phyloP scores from a whole-genome alignment of 2,329 filamentous ascomycete genomes.

The Exophiala lecanii-corni region DNA sequence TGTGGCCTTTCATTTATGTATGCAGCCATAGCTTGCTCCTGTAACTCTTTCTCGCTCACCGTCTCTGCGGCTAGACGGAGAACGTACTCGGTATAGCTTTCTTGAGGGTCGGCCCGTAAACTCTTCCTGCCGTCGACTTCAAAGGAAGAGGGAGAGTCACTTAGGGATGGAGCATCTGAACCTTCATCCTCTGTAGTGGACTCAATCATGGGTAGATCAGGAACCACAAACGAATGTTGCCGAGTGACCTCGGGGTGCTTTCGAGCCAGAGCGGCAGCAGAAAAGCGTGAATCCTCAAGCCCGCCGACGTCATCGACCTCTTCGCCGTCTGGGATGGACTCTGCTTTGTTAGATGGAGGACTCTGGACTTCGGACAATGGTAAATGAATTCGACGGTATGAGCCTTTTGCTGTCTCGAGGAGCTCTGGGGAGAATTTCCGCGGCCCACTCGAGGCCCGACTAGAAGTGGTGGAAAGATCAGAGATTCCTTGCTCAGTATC shows the following conservation, averaged over 20 bases:
- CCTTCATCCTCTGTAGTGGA: slow-evolving; percentile 52
- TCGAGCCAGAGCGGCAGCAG: slow-evolving; percentile 39
- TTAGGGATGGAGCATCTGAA: slow-evolving; percentile 43
- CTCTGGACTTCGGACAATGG: slow-evolving; percentile 7
- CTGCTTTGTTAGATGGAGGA: slow-evolving; percentile 5
- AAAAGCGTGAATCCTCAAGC: slow-evolving; percentile 40
- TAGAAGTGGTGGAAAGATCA: slow-evolving; percentile 12
- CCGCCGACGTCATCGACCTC: slow-evolving; percentile 20
- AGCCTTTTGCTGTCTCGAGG: slow-evolving; percentile 72
- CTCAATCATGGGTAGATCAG: slow-evolving; percentile 57
- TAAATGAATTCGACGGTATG: slow-evolving; percentile 50
- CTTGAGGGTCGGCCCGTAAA: slow-evolving; percentile 44
- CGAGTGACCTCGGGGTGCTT: slow-evolving; percentile 32
- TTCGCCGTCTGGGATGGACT: slow-evolving; percentile 7
- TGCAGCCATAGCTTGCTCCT: slow-evolving; percentile 54
- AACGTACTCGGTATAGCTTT: slow-evolving; percentile 69
- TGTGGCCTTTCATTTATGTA: slow-evolving; percentile 47
- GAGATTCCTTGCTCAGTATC: slow-evolving; percentile 2
- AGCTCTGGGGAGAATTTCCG: slow-evolving; percentile 70
- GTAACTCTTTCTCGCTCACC: slow-evolving; percentile 67
- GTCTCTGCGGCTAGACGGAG: slow-evolving; percentile 74
- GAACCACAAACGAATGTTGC: slow-evolving; percentile 57
- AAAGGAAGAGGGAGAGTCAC: slow-evolving; percentile 33
- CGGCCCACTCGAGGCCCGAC: slow-evolving; percentile 19
- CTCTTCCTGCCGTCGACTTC: slow-evolving; percentile 35